These are phyloP conservation scores for Moesziomyces aphidis DNA, from an alignment of 1,284 basidiomycete genomes.

Conservation along the genomic window DNA sequence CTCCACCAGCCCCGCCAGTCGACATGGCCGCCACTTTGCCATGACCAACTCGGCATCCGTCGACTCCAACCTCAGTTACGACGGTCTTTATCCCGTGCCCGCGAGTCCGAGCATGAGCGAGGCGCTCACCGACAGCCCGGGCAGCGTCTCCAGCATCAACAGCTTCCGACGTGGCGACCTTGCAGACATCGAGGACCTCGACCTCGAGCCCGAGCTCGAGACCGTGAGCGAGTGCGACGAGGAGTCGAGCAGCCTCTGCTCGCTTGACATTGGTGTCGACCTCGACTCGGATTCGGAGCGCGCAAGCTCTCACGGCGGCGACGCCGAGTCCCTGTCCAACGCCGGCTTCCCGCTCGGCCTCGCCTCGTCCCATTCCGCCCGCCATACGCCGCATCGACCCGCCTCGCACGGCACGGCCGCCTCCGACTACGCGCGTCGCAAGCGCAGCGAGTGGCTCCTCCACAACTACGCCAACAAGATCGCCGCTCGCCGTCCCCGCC, in stretches of 20 bases:
- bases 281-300: slow-evolving; percentile 53
- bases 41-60: slow-evolving; percentile 39
- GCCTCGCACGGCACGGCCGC: slow-evolving; percentile 34
- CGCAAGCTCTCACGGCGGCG: slow-evolving; percentile 35
- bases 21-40: slow-evolving; percentile 33
- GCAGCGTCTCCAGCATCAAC: slow-evolving; percentile 58
- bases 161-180: slow-evolving; percentile 60
- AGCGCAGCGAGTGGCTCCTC: slow-evolving; percentile 52
- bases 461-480: slow-evolving; percentile 53
- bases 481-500: slow-evolving; percentile 42
- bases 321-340: slow-evolving; percentile 28
- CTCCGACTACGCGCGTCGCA: slow-evolving; percentile 48
- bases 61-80: slow-evolving; percentile 38
- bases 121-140: slow-evolving; percentile 53
- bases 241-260: slow-evolving; percentile 53
- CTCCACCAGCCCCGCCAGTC: slow-evolving; percentile 30
- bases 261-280: slow-evolving; percentile 48
- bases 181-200: slow-evolving; percentile 64
- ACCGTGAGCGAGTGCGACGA: slow-evolving; percentile 62
- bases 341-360: slow-evolving; percentile 17
- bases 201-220: slow-evolving; percentile 63
- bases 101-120: slow-evolving; percentile 54
- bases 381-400: slow-evolving; percentile 16
- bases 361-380: slow-evolving; percentile 14
- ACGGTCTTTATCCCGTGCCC: slow-evolving; percentile 22